These are phyloP conservation scores for Stagonosporopsis vannaccii DNA, from an alignment of 2,329 filamentous ascomycete genomes.

Conservation along the genomic window DNA sequence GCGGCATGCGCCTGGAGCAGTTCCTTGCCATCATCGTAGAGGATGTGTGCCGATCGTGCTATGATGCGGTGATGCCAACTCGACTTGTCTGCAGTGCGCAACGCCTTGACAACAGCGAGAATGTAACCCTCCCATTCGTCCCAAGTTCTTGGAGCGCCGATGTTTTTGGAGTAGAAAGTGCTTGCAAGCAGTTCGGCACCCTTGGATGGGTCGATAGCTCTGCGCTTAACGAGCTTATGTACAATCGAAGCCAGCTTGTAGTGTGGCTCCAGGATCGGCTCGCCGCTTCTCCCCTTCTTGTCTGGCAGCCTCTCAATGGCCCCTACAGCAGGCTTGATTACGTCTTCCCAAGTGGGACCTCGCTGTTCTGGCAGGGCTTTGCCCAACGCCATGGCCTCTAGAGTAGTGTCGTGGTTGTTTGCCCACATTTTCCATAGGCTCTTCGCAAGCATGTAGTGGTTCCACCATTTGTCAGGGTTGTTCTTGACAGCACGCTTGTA, in stretches of 20 bases:
- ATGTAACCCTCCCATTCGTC: slow-evolving; percentile 68
- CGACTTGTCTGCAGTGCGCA: slow-evolving; percentile 79
- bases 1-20: slow-evolving; percentile 65
- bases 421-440: slow-evolving; percentile 75
- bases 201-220: slow-evolving; percentile 54
- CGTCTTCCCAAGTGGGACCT: slow-evolving; percentile 50
- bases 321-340: slow-evolving; percentile 65
- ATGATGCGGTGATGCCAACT: slow-evolving; percentile 97
- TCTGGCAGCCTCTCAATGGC: slow-evolving; percentile 69
- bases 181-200: slow-evolving; percentile 60
- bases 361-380: slow-evolving; percentile 31
- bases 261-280: slow-evolving; percentile 88
- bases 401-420: slow-evolving; percentile 51
- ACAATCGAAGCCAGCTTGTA: slow-evolving; percentile 87
- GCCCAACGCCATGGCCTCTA: slow-evolving; percentile 41
- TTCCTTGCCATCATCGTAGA: slow-evolving; percentile 64
- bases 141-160: slow-evolving; percentile 57
- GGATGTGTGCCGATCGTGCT: slow-evolving; percentile 70
- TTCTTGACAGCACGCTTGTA: slow-evolving; percentile 66
- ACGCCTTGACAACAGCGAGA: slow-evolving; percentile 65
- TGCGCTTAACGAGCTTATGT: slow-evolving; percentile 75
- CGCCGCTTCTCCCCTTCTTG: slow-evolving; percentile 67
- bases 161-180: slow-evolving; percentile 63
- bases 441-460: slow-evolving; percentile 74
- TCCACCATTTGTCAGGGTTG: slow-evolving; percentile 69